Conservation (phyloP, 257 asterid species). For the Nemophila menziesii region DNA sequence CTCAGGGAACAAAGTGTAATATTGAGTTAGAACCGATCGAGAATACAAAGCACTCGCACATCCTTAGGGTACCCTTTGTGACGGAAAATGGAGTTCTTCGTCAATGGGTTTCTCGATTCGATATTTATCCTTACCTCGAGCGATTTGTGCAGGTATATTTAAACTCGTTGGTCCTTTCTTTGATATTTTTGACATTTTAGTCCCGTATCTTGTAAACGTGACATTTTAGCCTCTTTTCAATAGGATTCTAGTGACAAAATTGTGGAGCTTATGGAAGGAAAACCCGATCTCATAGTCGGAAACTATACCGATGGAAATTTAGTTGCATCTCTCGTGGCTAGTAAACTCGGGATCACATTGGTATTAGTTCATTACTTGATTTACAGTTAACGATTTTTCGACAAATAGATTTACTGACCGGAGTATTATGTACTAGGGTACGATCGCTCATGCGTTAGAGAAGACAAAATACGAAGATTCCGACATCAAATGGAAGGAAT, state of each 20-base stretch:
- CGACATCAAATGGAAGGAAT: constrained; percentile 73
- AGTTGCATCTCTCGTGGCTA: constrained; percentile 91
- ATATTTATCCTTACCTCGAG: constrained; percentile 81
- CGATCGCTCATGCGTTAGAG: constrained; percentile 92
- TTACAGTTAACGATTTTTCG: not conserved
- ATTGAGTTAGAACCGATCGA: constrained; percentile 57
- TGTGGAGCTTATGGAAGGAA: constrained; percentile 71
- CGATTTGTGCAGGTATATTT: constrained; percentile 53
- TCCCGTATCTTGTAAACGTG: not conserved
- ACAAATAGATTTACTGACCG: constrained; percentile 3
- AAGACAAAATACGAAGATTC: constrained; percentile 93
- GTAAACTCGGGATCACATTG: constrained; percentile 79
- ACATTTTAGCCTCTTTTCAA: constrained; percentile 1
- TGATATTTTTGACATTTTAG: not conserved
- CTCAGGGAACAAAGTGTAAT: constrained; percentile 82
- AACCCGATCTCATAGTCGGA: constrained; percentile 78
- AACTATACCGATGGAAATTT: constrained; percentile 88
- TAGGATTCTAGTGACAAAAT: constrained; percentile 66
- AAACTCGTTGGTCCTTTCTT: not conserved
- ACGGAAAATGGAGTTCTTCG: constrained; percentile 68
- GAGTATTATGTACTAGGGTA: constrained; percentile 38
- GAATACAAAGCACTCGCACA: constrained; percentile 77
- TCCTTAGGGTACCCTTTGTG: constrained; percentile 75
- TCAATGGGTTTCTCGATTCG: constrained; percentile 90
- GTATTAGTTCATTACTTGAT: constrained; percentile 20